Percentiles rank a stretch among this genome's conserved stretches.
phyloP scores from a whole-genome alignment of 2,329 filamentous ascomycete genomes.

The Endoconidiophora polonica region DNA sequence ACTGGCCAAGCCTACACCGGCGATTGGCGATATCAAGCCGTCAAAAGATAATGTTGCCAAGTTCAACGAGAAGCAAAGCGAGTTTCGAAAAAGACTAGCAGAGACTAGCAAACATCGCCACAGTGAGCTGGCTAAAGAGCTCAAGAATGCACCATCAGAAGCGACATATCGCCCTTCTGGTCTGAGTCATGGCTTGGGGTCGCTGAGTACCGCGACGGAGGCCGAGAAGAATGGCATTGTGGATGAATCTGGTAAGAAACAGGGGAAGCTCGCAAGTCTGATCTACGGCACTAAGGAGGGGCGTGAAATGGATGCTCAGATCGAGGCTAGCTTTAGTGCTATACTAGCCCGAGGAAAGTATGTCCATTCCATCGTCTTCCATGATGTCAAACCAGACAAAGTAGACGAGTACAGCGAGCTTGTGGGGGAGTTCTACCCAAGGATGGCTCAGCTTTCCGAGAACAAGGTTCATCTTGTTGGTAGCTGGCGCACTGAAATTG shows the following conservation, averaged over 20 bases:
- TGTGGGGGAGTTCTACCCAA: slow-evolving; percentile 82
- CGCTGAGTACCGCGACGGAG: slow-evolving; percentile 40
- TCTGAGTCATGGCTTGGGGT: slow-evolving; percentile 35
- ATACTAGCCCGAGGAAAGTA: slow-evolving; percentile 93
- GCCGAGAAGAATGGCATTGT: slow-evolving; percentile 16
- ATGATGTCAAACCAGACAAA: slow-evolving; percentile 88
- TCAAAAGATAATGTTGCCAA: slow-evolving; percentile 47
- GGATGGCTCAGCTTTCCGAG: slow-evolving; percentile 65
- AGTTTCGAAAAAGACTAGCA: slow-evolving; percentile 69
- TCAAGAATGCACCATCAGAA: slow-evolving; percentile 3
- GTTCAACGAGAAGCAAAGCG: slow-evolving; percentile 71
- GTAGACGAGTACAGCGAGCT: slow-evolving; percentile 87
- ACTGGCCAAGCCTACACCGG: slow-evolving; percentile 40
- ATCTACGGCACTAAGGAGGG: slow-evolving; percentile 97
- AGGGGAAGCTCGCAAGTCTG: slow-evolving; percentile 62
- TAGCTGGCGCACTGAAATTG: slow-evolving; percentile 95
- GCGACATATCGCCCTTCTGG: slow-evolving; percentile 8
- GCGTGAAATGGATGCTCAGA: slow-evolving; percentile 82
- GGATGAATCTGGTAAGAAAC: slow-evolving; percentile 44
- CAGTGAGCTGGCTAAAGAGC: slow-evolving; percentile 6
- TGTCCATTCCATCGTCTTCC: slow-evolving; percentile 92
- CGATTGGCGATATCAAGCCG: slow-evolving; percentile 65
- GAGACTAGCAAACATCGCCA: slow-evolving; percentile 54
- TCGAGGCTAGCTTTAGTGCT: slow-evolving; percentile 90
- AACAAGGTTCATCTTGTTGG: slow-evolving; percentile 94